Evolutionary conservation across 371 early-diverging fungal genomes (phyloP).

Genomic region (Saksenaea vasiformis): DNA sequence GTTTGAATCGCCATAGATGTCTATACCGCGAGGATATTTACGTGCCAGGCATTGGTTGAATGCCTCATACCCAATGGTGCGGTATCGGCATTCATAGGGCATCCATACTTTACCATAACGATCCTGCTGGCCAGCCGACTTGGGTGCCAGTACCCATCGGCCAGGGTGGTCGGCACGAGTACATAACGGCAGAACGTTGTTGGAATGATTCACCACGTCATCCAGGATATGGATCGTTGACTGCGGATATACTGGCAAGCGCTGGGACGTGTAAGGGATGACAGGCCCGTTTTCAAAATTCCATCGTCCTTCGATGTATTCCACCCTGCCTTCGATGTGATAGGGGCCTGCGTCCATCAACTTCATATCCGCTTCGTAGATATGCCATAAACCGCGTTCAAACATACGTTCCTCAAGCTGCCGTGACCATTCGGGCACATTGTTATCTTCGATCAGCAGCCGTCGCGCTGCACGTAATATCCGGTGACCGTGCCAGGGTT

Average conservation of each 20-base stretch:
- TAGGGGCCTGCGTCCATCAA: conserved; percentile 42
- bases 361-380: conserved; percentile 48
- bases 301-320: conserved; percentile 50
- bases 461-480: conserved; percentile 20
- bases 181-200: conserved; percentile 44
- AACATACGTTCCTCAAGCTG: conserved; percentile 20
- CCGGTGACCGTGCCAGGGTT: conserved; percentile 35
- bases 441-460: conserved; percentile 4
- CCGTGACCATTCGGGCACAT: conserved; percentile 28
- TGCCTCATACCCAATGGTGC: conserved; percentile 37
- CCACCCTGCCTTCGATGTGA: conserved; percentile 31
- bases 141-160: conserved; percentile 43
- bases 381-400: conserved; percentile 35
- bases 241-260: conserved; percentile 23
- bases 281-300: conserved; percentile 50
- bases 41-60: conserved; percentile 39
- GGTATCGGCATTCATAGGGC: conserved; percentile 48
- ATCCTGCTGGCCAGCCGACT: conserved; percentile 15
- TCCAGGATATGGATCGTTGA: not conserved
- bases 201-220: conserved; percentile 5
- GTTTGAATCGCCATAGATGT: conserved; percentile 58
- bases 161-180: conserved; percentile 39
- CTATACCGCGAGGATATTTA: conserved; percentile 35
- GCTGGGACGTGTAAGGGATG: conserved; percentile 35
- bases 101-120: conserved; percentile 45